phyloP scores from a whole-genome alignment of 768 basidiomycete genomes.

The Pilatotrama ljubarskyi region DNA sequence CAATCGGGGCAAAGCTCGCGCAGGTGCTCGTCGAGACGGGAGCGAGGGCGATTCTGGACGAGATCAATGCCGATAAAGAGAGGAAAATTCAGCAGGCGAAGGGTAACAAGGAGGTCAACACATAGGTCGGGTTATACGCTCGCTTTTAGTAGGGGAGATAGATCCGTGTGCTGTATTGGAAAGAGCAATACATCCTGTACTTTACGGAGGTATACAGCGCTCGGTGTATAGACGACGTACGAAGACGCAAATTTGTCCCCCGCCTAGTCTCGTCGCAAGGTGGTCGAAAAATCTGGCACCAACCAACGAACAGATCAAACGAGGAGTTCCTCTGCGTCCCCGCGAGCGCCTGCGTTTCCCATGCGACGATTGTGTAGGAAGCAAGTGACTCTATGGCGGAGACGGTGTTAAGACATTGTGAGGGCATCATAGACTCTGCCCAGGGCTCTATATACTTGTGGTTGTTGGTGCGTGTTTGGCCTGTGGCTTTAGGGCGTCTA shows the following conservation, averaged over 20 bases:
- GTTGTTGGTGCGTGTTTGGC: conserved; percentile 15
- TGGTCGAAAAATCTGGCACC: conserved; percentile 20
- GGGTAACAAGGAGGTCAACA: neutral
- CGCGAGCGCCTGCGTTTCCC: conserved; percentile 29
- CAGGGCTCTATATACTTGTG: conserved; percentile 1
- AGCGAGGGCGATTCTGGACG: conserved; percentile 77
- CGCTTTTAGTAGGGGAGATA: no score
- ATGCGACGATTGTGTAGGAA: conserved; percentile 16
- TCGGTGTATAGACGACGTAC: neutral
- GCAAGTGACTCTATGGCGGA: conserved; percentile 31
- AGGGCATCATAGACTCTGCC: neutral
- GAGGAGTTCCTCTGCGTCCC: conserved; percentile 24
- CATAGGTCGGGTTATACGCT: no score
- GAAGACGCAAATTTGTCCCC: conserved; percentile 9
- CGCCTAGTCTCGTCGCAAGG: conserved; percentile 20
- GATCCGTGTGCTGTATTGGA: no score
- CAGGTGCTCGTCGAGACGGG: conserved; percentile 63
- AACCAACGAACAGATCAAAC: conserved; percentile 21
- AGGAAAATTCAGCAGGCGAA: conserved; percentile 26
- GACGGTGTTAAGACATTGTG: conserved; percentile 26
- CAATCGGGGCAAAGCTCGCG: conserved; percentile 68
- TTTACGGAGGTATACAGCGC: neutral
- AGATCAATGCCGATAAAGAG: conserved; percentile 70
- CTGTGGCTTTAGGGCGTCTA: conserved; percentile 6
- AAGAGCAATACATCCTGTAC: neutral